Conservation (phyloP, 208 protist species). For the Acanthamoeba healyi region DNA sequence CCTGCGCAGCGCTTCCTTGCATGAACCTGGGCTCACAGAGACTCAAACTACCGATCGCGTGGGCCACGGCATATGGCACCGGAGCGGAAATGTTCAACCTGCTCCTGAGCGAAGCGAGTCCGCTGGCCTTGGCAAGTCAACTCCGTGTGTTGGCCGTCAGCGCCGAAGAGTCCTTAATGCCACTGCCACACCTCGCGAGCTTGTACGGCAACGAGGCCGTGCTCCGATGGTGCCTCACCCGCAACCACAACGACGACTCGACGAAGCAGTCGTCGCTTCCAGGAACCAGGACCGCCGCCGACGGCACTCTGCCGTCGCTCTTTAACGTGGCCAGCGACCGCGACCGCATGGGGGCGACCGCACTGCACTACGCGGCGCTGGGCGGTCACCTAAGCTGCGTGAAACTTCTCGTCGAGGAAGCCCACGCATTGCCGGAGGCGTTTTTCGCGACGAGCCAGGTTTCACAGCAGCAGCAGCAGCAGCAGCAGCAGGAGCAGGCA, state of each 20-base stretch:
- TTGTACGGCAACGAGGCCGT: slow-evolving; percentile 13
- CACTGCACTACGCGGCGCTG: slow-evolving; percentile 24
- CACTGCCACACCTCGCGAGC: neutral
- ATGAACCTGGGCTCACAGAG: neutral
- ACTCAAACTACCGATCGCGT: neutral
- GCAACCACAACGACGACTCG: neutral
- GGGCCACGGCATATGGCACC: neutral
- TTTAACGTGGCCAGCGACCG: neutral
- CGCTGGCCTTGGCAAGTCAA: neutral
- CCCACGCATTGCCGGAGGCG: neutral
- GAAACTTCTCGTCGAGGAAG: slow-evolving; percentile 35
- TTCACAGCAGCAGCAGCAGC: no score
- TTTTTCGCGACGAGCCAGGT: no score
- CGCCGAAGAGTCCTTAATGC: neutral
- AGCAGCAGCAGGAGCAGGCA: no score
- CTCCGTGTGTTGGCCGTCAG: neutral
- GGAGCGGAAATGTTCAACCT: neutral
- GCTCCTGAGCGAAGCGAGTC: neutral
- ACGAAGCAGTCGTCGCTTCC: neutral
- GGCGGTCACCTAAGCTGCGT: neutral
- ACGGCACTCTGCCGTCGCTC: neutral
- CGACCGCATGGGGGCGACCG: neutral
- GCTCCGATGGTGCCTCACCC: neutral
- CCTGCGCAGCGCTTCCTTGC: neutral
- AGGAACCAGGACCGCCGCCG: neutral